Evolutionary conservation across 352 stramenopile genomes (phyloP).

Genomic region (Pythium rishiriense): DNA sequence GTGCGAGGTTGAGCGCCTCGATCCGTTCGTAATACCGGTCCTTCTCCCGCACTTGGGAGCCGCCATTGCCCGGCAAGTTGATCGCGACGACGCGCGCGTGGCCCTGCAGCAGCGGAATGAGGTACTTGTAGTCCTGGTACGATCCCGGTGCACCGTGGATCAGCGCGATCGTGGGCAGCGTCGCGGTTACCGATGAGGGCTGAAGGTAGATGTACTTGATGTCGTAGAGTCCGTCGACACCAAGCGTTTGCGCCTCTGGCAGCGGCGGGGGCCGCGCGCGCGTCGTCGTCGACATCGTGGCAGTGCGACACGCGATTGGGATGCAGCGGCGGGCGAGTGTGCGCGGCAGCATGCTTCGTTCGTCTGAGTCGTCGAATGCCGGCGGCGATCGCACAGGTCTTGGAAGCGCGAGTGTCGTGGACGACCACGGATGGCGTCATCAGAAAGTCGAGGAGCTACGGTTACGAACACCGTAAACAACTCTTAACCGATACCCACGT

Average conservation of each 20-base stretch:
- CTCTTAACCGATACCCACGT: neutral
- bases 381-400: neutral
- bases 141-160: constrained; percentile 59
- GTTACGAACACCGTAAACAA: constrained; percentile 1
- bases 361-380: no score
- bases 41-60: constrained; percentile 17
- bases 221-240: neutral
- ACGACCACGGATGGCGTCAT: constrained; percentile 2
- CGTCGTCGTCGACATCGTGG: neutral
- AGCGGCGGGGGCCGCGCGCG: neutral
- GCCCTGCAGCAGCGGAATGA: constrained; percentile 40
- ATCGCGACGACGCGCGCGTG: constrained; percentile 30
- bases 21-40: constrained; percentile 28
- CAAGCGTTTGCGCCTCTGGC: constrained; percentile 2
- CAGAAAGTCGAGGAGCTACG: neutral
- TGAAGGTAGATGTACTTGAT: constrained; percentile 28
- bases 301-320: neutral
- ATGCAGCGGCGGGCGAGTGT: neutral
- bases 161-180: constrained; percentile 36
- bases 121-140: constrained; percentile 55
- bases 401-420: neutral
- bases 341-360: neutral
- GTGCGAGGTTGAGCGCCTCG: constrained; percentile 15
- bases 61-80: constrained; percentile 32
- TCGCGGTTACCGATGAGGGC: neutral